phyloP scores from a whole-genome alignment of 2,329 filamentous ascomycete genomes.

The Trichoderma sp. region DNA sequence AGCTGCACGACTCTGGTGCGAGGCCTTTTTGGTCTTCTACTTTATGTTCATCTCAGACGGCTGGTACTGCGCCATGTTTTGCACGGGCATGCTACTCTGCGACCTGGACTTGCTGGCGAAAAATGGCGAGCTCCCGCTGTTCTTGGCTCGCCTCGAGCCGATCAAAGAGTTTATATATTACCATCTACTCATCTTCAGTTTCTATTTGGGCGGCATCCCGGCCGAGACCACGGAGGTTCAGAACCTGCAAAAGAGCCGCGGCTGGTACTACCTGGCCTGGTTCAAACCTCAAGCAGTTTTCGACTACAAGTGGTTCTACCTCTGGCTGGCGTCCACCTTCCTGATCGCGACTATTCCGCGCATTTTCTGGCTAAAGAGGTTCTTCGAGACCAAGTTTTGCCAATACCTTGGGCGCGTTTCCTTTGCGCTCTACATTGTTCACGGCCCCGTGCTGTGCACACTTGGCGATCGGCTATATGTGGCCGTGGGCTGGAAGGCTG shows the following conservation, averaged over 20 bases:
- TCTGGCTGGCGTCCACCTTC: constrained; percentile 58
- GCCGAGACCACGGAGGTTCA: constrained; percentile 46
- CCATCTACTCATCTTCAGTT: constrained; percentile 47
- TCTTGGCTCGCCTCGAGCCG: constrained; percentile 44
- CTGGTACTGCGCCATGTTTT: constrained; percentile 58
- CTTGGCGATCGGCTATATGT: constrained; percentile 63
- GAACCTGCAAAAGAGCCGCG: constrained; percentile 50
- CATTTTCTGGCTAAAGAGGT: constrained; percentile 54
- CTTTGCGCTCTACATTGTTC: constrained; percentile 61
- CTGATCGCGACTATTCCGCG: constrained; percentile 54
- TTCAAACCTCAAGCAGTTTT: constrained; percentile 64
- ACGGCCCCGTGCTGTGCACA: constrained; percentile 58
- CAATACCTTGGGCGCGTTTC: constrained; percentile 62
- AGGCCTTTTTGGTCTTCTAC: constrained; percentile 55
- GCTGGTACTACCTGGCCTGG: constrained; percentile 58
- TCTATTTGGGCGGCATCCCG: constrained; percentile 61
- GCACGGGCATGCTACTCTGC: constrained; percentile 58
- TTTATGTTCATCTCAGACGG: constrained; percentile 67
- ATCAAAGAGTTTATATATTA: constrained; percentile 52
- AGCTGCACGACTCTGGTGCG: constrained; percentile 53
- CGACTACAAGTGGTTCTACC: constrained; percentile 66
- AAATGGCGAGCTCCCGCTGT: constrained; percentile 47
- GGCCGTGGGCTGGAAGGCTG: constrained; percentile 53
- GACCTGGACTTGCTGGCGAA: constrained; percentile 57
- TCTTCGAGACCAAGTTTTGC: constrained; percentile 57